Evolutionary conservation across 257 asterid genomes (phyloP).

Genomic region (Ilex aquifolium): DNA sequence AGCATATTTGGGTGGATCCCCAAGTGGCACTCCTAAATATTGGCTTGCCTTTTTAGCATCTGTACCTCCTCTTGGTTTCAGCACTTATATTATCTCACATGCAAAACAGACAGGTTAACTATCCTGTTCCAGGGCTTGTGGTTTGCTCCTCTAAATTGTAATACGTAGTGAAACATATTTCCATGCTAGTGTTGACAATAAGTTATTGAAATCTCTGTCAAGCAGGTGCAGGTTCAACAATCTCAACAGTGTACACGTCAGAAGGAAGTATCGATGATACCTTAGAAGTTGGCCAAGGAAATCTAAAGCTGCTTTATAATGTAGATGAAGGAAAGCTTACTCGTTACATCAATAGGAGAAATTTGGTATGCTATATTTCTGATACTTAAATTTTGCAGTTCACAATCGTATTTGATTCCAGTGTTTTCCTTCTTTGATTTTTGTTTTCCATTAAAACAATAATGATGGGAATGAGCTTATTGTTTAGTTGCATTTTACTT

Average conservation of each 20-base stretch:
- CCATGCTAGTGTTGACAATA: too few relatives aligned
- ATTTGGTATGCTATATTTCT: conserved; percentile 31
- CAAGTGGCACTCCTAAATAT: conserved; percentile 35
- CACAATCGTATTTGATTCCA: neutral
- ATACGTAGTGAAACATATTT: too few relatives aligned
- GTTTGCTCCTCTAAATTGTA: too few relatives aligned
- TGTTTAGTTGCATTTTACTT: too few relatives aligned
- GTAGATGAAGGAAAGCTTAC: conserved; percentile 48
- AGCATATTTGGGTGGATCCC: conserved; percentile 50
- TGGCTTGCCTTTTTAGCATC: conserved; percentile 68
- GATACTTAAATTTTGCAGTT: neutral
- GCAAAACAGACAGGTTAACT: conserved; percentile 41
- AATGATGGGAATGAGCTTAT: too few relatives aligned
- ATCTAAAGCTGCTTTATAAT: conserved; percentile 53
- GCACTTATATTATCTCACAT: conserved; percentile 48
- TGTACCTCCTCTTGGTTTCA: conserved; percentile 81
- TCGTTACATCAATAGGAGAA: conserved; percentile 43
- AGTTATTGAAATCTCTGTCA: too few relatives aligned
- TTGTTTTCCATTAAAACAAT: neutral
- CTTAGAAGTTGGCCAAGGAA: conserved; percentile 75
- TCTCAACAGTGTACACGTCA: conserved; percentile 36
- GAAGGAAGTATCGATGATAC: conserved; percentile 29
- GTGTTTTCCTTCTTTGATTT: conserved; percentile 5
- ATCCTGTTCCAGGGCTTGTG: neutral
- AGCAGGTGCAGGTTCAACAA: conserved; percentile 31